Conservation (phyloP, 1,139 yeast species). For the Pichia sp. region DNA sequence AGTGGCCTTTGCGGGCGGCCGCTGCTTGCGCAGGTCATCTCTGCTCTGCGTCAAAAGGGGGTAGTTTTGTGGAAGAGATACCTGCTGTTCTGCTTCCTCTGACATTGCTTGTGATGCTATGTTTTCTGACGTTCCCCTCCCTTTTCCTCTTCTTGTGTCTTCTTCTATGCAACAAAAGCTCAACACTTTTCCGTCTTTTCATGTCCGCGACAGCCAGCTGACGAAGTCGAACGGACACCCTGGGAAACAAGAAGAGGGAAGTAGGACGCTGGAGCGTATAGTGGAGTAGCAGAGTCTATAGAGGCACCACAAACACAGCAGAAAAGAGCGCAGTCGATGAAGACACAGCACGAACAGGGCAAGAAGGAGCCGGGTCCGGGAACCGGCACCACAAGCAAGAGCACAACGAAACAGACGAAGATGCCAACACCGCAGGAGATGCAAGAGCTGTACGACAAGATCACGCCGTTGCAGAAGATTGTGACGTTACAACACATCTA, state of each 20-base stretch:
- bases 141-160: too few species aligned
- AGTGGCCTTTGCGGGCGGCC: conserved; percentile 11
- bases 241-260: not conserved
- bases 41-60: conserved; percentile 21
- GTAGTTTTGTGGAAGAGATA: conserved; percentile 22
- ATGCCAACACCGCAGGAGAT: conserved; percentile 31
- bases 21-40: conserved; percentile 11
- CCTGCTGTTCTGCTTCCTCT: conserved; percentile 4
- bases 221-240: not conserved
- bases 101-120: too few species aligned
- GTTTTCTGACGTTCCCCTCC: too few species aligned
- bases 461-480: conserved; percentile 33
- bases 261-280: not conserved
- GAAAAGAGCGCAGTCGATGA: not conserved
- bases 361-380: conserved; percentile 2
- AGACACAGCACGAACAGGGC: not conserved
- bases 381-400: not conserved
- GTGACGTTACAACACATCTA: conserved; percentile 35
- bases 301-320: not conserved
- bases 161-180: not conserved
- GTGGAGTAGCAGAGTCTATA: not conserved
- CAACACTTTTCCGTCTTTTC: conserved; percentile 4
- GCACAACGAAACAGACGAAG: conserved; percentile 10
- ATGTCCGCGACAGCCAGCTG: not conserved
- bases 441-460: conserved; percentile 27